Evolutionary conservation across 169 alveolate species (phyloP), one percentile per base, ranked within the genome.

Genomic region (Plasmodium blacklocki): DNA sequence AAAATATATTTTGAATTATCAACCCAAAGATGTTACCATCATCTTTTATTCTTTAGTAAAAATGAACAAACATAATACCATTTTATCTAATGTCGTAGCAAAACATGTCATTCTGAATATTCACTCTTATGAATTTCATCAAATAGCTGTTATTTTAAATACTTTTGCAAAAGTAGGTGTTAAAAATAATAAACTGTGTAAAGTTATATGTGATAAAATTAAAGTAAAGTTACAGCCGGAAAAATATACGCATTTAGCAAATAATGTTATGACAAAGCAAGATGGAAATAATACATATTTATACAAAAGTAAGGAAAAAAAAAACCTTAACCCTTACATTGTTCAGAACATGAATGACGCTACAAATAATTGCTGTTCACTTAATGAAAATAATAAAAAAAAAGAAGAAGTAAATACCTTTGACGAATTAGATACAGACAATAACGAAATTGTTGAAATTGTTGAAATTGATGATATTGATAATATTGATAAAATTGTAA

Each of bases 181-280:
- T 45, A 83, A 83, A 60, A 83, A 83, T 72, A 70, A 68, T 47
- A 83, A 83, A 47, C 45, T 83, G 7, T 83, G 91, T 49, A 68
- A 45, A 11, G 85, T 39, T 5, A 60, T 83, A 60, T 68, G 91
- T 12, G 74, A 83, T 1, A 47, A 83, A 60, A 62, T 83, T 59
- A 83, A 83, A 56, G 18, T 47, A 45, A 83, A 73, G 29, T 43
- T 83, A 49, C 26, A 60, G 15, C 7, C 1, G 0, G n/a, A 7
- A 1, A 39, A 18, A 63, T 39, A 5, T 9, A 39, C 47, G 6
- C 8, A 39, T 39, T 39, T 39, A 39, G 11, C 7, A 39, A 39
- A 39, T 39, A 5, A 39, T 39, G 9, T 39, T 39, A 39, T 39
- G 11, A 39, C 47, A 39, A 39, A 2, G 9, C 8, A 12, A 23